These are phyloP conservation scores for Hyphopichia fennica DNA, from an alignment of 1,139 yeast species.

Conservation along the genomic window DNA sequence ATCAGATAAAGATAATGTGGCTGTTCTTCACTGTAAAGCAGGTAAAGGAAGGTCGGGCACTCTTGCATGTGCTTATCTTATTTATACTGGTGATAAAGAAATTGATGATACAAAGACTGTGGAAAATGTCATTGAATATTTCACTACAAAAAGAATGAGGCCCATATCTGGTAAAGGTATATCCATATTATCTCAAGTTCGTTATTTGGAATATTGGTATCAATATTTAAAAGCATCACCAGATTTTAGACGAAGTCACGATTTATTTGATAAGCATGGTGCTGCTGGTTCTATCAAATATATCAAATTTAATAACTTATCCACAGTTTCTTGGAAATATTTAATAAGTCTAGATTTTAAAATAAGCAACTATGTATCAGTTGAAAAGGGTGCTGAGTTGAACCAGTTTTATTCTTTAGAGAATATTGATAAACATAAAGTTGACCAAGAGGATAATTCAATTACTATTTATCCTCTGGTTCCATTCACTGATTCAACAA, in stretches of 20 bases:
- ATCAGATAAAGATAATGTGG: constrained; percentile 42
- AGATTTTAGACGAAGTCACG: not conserved
- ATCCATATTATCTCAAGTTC: constrained; percentile 65
- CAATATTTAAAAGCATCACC: constrained; percentile 19
- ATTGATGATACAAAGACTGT: constrained; percentile 18
- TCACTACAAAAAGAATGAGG: constrained; percentile 61
- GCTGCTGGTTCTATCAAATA: not conserved
- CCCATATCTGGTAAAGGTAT: constrained; percentile 63
- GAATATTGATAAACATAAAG: too few relatives aligned
- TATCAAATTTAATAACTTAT: not conserved
- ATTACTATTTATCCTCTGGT: not conserved
- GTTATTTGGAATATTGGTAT: constrained; percentile 66
- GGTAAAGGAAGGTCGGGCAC: constrained; percentile 94
- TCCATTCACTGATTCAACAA: not conserved
- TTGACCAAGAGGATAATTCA: not conserved
- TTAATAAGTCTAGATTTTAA: not conserved
- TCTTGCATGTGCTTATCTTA: constrained; percentile 67
- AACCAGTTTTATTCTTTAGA: not conserved
- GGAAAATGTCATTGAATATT: constrained; percentile 49
- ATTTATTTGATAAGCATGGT: not conserved
- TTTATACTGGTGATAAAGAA: constrained; percentile 36
- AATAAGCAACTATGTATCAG: not conserved
- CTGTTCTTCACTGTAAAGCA: constrained; percentile 82
- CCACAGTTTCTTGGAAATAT: not conserved
- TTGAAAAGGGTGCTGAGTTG: not conserved